Evolutionary conservation across 1,284 basidiomycete species (phyloP).

Genomic region (Ustilago curta): DNA sequence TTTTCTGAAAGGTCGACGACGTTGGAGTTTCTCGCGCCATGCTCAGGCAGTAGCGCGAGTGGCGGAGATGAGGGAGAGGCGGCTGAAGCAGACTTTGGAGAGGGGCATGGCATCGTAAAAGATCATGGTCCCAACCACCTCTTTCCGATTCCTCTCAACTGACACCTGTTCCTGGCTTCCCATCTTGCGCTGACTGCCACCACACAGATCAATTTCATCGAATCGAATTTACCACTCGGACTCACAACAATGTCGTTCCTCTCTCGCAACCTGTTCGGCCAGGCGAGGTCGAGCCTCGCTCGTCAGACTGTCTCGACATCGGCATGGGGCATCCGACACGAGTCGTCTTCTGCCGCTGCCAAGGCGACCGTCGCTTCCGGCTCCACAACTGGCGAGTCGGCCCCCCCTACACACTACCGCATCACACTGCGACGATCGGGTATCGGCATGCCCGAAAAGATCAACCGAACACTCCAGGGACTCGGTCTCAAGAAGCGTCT

Average conservation of each 20-base stretch:
- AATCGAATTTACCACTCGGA: constrained; percentile 1
- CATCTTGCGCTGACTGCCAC: background rate
- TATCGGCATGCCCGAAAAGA: constrained; percentile 80
- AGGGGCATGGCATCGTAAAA: background rate
- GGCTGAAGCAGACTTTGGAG: background rate
- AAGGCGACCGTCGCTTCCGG: constrained; percentile 28
- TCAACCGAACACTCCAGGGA: constrained; percentile 79
- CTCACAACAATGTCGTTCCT: constrained; percentile 29
- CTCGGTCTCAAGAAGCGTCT: constrained; percentile 82
- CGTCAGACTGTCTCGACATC: constrained; percentile 25
- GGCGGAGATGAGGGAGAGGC: background rate
- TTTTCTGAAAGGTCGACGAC: constrained; percentile 52
- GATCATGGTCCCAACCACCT: background rate
- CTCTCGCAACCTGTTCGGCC: constrained; percentile 39
- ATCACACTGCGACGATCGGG: constrained; percentile 85
- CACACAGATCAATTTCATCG: background rate
- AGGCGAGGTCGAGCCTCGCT: constrained; percentile 29
- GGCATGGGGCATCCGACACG: constrained; percentile 46
- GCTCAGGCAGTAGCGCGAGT: background rate
- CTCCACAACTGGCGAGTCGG: constrained; percentile 16
- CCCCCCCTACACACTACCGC: constrained; percentile 78
- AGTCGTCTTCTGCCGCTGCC: constrained; percentile 31
- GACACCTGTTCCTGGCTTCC: constrained; percentile 5
- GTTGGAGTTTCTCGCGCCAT: background rate
- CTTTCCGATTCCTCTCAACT: background rate